Evolutionary conservation across 805 yeast species (phyloP).

Genomic region (Phaffomyces opuntiae): DNA sequence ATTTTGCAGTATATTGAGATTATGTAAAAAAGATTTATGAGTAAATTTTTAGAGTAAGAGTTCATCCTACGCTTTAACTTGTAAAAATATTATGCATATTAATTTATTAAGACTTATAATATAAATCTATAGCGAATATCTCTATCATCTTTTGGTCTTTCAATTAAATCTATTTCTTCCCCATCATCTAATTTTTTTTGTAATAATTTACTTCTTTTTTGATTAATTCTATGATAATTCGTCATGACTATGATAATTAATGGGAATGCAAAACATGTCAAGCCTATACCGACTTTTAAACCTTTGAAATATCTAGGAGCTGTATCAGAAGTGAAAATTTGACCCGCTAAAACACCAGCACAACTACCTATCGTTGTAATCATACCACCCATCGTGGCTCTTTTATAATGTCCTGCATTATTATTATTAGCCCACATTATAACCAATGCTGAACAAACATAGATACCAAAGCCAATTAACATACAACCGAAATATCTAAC

Average conservation of each 20-base stretch:
- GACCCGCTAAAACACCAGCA: conserved; percentile 33
- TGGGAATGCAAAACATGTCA: conserved; percentile 19
- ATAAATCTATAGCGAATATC: conserved; percentile 14
- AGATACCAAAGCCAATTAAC: conserved; percentile 32
- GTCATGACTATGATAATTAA: conserved; percentile 14
- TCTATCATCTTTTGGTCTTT: conserved; percentile 20
- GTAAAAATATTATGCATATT: too few species aligned
- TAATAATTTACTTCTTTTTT: conserved; percentile 9
- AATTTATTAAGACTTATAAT: neutral
- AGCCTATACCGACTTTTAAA: conserved; percentile 16
- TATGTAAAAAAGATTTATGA: too few species aligned
- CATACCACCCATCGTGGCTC: conserved; percentile 34
- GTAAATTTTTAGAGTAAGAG: too few species aligned
- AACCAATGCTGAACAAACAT: conserved; percentile 32
- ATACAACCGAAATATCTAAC: conserved; percentile 33
- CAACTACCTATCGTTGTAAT: conserved; percentile 29
- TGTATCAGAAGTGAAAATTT: conserved; percentile 28
- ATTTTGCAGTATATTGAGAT: too few species aligned
- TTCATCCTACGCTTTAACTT: too few species aligned
- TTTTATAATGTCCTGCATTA: conserved; percentile 32
- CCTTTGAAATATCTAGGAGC: conserved; percentile 35
- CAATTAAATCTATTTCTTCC: conserved; percentile 6
- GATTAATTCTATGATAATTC: conserved; percentile 13
- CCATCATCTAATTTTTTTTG: conserved; percentile 8
- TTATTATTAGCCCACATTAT: conserved; percentile 36